Evolutionary conservation across 768 basidiomycete genomes (phyloP), one percentile per base, ranked within the genome.

Genomic region (Trametes maxima): DNA sequence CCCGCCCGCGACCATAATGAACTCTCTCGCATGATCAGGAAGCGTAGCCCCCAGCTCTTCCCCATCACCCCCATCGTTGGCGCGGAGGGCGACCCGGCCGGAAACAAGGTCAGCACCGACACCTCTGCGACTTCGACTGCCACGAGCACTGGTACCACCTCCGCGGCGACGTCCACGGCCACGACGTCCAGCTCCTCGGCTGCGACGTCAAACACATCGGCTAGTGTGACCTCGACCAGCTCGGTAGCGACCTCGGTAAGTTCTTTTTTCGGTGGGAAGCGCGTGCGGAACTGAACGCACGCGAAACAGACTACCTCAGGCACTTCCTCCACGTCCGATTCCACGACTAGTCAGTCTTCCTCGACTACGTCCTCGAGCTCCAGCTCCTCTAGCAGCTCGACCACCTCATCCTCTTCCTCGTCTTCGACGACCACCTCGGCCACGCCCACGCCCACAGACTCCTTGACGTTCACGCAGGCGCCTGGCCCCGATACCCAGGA

Each of bases 21-120:
- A 68, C 74, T 85, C 68, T 83, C 85, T 68, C 87, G 90, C 68
- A 74, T 92, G 72, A 71, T 92, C 66, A 89, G 80, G 76, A 90
- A 88, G 71, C 87, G 90, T 39, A 70, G 76, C 4, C 77, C 81
- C 25, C 25, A 21, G 21, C 40, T 59, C 33, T 48, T 58, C 60
- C 63, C 21, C 19, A 59, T 51, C 39, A 66, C n/a, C 22, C 64
- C 72, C 50, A 70, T 77, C 61, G 73, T 72, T 60, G 78, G 76
- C 62, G 78, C 75, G 67, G 71, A 39, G 33, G 59, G 58, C 19
- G 68, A 75, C 64, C 74, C 74, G 47, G 42, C 69, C 24, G 59
- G 62, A 39, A 52, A 52, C 46, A 39, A 17, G 39, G 42, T 65
- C 42, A 46, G 69, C 13, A 49, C 43, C 25, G 47, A 67, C 14